Percentiles rank a stretch among this genome's conserved stretches.
Evolutionary conservation across 805 yeast genomes (phyloP).

Genomic region (Candida stauntonica): DNA sequence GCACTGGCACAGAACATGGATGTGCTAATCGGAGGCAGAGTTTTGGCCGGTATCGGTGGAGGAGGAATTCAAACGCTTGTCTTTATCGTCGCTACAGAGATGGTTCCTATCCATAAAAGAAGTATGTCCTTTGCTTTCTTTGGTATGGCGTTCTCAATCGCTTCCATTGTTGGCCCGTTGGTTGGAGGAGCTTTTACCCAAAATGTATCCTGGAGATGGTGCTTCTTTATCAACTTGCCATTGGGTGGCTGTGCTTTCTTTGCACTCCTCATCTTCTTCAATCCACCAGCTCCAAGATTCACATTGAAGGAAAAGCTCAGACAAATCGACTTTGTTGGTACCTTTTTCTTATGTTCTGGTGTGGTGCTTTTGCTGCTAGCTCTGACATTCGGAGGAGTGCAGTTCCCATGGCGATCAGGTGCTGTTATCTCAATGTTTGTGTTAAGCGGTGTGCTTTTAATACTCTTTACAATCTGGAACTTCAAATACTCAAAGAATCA

Average conservation of each 20-base stretch:
- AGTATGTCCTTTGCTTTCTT: conserved; percentile 18
- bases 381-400: conserved; percentile 51
- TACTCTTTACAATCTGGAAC: conserved; percentile 10
- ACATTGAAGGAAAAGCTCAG: conserved; percentile 33
- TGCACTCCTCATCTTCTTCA: conserved; percentile 37
- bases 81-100: conserved; percentile 52
- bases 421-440: conserved; percentile 45
- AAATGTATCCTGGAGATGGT: conserved; percentile 65
- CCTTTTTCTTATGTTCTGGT: conserved; percentile 38
- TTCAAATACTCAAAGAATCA: conserved; percentile 8
- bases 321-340: conserved; percentile 49
- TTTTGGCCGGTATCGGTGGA: conserved; percentile 67
- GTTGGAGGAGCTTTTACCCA: conserved; percentile 64
- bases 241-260: conserved; percentile 50
- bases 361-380: conserved; percentile 44
- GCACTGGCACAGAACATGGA: conserved; percentile 54
- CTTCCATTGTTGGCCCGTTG: conserved; percentile 58
- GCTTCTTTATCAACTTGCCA: conserved; percentile 63
- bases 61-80: conserved; percentile 60
- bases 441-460: conserved; percentile 18
- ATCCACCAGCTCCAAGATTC: conserved; percentile 44
- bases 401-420: conserved; percentile 50
- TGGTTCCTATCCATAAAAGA: conserved; percentile 33
- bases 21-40: conserved; percentile 67
- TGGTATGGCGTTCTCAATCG: conserved; percentile 38